Evolutionary conservation across 129 eudicot genomes (phyloP).

Genomic region (Deinandra increscens): DNA sequence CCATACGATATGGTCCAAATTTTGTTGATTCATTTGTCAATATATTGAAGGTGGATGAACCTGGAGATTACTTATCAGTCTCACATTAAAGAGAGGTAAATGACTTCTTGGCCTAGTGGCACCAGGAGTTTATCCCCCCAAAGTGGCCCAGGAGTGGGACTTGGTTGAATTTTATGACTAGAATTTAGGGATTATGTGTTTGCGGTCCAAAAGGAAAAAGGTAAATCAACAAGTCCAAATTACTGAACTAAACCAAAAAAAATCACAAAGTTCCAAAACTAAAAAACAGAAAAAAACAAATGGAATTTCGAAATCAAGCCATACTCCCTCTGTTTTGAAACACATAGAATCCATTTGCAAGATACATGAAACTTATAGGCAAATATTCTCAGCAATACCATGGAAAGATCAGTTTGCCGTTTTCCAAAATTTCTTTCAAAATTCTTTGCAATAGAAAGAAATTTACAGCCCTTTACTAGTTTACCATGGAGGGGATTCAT

Average conservation of each 20-base stretch:
- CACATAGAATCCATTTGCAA: constrained; percentile 20
- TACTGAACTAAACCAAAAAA: constrained; percentile 7
- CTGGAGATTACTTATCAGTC: too few species aligned
- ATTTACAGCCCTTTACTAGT: not conserved
- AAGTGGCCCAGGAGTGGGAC: too few species aligned
- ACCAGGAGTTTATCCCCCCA: too few species aligned
- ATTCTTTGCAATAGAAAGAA: not conserved
- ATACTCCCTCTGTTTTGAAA: not conserved
- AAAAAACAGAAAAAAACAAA: not conserved
- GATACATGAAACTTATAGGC: constrained; percentile 14
- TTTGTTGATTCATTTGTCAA: too few species aligned
- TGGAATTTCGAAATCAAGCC: not conserved
- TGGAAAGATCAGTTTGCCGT: not conserved
- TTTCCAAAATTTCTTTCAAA: not conserved
- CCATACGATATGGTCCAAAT: constrained; percentile 48
- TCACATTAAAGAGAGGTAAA: too few species aligned
- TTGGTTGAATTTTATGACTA: too few species aligned
- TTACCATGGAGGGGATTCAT: not conserved
- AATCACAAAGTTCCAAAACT: not conserved
- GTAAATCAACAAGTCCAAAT: constrained; percentile 4
- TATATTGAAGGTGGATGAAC: too few species aligned
- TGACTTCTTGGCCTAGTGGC: too few species aligned
- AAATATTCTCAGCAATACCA: not conserved
- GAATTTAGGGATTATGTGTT: too few species aligned
- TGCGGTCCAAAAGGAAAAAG: too few species aligned